Percentiles rank a stretch among this genome's conserved stretches.
Evolutionary conservation across 2,329 filamentous ascomycete species (phyloP).

Genomic region (Fusarium incarnatum): DNA sequence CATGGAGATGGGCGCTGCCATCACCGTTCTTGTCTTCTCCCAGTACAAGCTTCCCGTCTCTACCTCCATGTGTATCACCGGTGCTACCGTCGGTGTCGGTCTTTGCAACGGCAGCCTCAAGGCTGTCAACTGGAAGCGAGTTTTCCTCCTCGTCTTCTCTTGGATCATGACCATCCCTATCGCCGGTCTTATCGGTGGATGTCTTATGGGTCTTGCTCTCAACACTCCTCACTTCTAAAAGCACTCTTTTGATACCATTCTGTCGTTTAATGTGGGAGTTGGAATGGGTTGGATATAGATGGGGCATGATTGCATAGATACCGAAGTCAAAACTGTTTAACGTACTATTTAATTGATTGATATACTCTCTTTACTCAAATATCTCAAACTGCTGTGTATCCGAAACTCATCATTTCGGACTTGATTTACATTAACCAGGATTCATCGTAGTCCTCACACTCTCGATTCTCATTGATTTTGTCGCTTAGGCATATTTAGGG

Average conservation of each 20-base stretch:
- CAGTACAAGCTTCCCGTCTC: slow-evolving; percentile 81
- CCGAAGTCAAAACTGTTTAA: slow-evolving; percentile 5
- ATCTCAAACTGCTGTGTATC: no score
- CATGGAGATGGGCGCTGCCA: slow-evolving; percentile 84
- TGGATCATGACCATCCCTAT: slow-evolving; percentile 65
- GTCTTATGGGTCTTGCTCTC: slow-evolving; percentile 55
- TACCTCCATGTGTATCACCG: slow-evolving; percentile 83
- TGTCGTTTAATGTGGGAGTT: slow-evolving; percentile 12
- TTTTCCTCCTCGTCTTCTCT: slow-evolving; percentile 72
- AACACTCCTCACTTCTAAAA: slow-evolving; percentile 55
- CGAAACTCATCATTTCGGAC: no score
- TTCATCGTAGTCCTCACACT: no score
- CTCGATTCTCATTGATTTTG: no score
- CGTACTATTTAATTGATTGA: slow-evolving; percentile 35
- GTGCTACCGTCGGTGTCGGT: slow-evolving; percentile 81
- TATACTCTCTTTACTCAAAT: slow-evolving; percentile 1
- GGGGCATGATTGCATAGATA: slow-evolving; percentile 26
- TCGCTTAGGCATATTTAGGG: no score
- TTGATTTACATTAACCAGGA: no score
- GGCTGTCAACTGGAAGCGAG: slow-evolving; percentile 81
- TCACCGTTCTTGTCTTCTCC: slow-evolving; percentile 81
- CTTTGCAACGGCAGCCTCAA: slow-evolving; percentile 79
- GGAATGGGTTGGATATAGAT: slow-evolving; percentile 20
- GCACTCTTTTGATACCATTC: slow-evolving; percentile 10
- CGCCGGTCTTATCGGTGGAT: slow-evolving; percentile 56